Percentiles rank a stretch among this genome's conserved stretches.
These are phyloP conservation scores for Rhizoctonia solani DNA, from an alignment of 1,284 basidiomycete genomes.

Conservation along the genomic window DNA sequence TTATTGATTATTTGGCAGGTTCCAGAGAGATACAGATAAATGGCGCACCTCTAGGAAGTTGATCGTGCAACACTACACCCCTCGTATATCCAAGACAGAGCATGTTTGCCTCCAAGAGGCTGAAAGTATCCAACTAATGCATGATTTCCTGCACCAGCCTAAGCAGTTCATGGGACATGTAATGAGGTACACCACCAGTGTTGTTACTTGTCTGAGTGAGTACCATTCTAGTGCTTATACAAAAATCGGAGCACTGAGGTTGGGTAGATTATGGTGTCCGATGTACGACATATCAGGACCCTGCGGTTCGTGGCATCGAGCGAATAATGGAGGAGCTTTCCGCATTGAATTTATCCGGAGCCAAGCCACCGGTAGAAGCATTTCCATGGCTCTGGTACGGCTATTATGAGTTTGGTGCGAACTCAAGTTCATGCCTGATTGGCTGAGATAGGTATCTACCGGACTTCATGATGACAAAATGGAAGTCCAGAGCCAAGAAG, in stretches of 20 bases:
- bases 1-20: too few relatives aligned
- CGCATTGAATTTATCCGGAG: not conserved
- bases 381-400: slow-evolving; percentile 24
- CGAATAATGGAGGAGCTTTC: not conserved
- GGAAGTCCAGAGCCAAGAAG: not conserved
- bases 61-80: slow-evolving; percentile 25
- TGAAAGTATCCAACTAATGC: slow-evolving; percentile 20
- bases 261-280: slow-evolving; percentile 14
- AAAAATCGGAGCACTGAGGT: too few relatives aligned
- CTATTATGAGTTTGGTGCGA: too few relatives aligned
- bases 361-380: slow-evolving; percentile 6
- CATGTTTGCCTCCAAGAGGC: slow-evolving; percentile 11
- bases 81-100: slow-evolving; percentile 1
- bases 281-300: slow-evolving; percentile 11
- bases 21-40: slow-evolving; percentile 18
- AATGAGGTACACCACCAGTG: slow-evolving; percentile 31
- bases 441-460: slow-evolving; percentile 6
- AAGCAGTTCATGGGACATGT: slow-evolving; percentile 18
- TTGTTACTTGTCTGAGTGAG: slow-evolving; percentile 11
- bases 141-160: slow-evolving; percentile 32
- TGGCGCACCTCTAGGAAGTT: slow-evolving; percentile 11
- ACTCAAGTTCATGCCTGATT: too few relatives aligned
- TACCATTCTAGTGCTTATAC: not conserved
- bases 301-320: slow-evolving; percentile 4
- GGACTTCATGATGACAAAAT: not conserved